Evolutionary conservation across 352 stramenopile genomes (phyloP).

Genomic region (Phytophthora tubulina): DNA sequence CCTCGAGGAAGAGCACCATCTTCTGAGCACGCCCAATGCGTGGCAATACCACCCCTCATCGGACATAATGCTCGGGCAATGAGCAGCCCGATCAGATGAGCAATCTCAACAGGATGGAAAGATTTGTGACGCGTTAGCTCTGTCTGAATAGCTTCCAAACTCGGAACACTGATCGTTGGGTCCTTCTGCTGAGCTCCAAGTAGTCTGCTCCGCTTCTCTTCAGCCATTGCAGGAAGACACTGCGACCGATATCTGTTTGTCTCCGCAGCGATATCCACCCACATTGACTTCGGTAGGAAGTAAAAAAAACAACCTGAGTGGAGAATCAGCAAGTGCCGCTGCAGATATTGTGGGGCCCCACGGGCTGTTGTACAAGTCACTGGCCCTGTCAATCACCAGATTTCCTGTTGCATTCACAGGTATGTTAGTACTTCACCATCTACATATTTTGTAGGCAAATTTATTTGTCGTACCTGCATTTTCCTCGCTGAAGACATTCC

Average conservation of each 20-base stretch:
- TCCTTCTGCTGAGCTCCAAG: constrained; percentile 1
- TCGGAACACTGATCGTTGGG: constrained; percentile 14
- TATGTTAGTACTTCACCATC: too few relatives aligned
- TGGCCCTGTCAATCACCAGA: too few relatives aligned
- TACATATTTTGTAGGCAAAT: too few relatives aligned
- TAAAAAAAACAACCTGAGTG: constrained; percentile 36
- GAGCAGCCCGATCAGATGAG: constrained; percentile 11
- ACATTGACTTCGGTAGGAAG: constrained; percentile 9
- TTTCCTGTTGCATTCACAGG: too few relatives aligned
- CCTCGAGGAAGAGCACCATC: constrained; percentile 24
- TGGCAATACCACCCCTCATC: not conserved
- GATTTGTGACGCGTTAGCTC: constrained; percentile 2
- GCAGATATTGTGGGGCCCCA: constrained; percentile 24
- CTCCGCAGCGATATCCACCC: constrained; percentile 21
- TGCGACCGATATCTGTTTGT: constrained; percentile 25
- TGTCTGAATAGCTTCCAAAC: constrained; percentile 7
- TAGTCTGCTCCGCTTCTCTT: not conserved
- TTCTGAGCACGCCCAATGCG: constrained; percentile 14
- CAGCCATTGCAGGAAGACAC: constrained; percentile 1
- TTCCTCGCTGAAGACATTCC: too few relatives aligned
- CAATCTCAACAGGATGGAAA: constrained; percentile 26
- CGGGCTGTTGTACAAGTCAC: too few relatives aligned
- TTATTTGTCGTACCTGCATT: too few relatives aligned
- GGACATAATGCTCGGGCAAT: constrained; percentile 18
- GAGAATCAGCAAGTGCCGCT: constrained; percentile 17